These are phyloP conservation scores for Mycena pura DNA, from an alignment of 768 basidiomycete genomes.

Conservation along the genomic window DNA sequence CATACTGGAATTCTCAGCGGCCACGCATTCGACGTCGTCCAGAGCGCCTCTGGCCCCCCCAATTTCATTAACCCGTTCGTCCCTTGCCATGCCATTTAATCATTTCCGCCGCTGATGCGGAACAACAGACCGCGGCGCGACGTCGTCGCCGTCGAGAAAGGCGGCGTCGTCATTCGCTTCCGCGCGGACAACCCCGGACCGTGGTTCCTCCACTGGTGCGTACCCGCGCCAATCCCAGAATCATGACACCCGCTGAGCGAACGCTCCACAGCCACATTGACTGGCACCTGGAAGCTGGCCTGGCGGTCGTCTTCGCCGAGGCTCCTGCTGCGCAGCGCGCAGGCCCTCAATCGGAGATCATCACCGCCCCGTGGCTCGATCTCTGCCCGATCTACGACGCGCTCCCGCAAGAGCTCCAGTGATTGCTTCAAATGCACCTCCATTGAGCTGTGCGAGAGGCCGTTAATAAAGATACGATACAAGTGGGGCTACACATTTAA, in stretches of 20 bases:
- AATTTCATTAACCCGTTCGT: slow-evolving; percentile 31
- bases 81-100: too few species aligned
- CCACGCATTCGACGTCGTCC: slow-evolving; percentile 36
- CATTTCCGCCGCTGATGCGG: not conserved
- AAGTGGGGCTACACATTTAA: too few species aligned
- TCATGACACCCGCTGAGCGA: not conserved
- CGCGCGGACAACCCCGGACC: slow-evolving; percentile 63
- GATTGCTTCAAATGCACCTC: too few species aligned
- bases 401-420: too few species aligned
- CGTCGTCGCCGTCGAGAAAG: slow-evolving; percentile 26
- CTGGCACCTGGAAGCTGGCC: slow-evolving; percentile 43
- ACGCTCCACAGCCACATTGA: not conserved
- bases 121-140: slow-evolving; percentile 30
- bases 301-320: slow-evolving; percentile 48
- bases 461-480: too few species aligned
- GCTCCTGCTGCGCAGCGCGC: slow-evolving; percentile 34
- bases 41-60: slow-evolving; percentile 21
- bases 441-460: too few species aligned
- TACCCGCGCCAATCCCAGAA: not conserved
- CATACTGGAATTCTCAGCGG: slow-evolving; percentile 19
- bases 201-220: slow-evolving; percentile 50
- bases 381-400: slow-evolving; percentile 19
- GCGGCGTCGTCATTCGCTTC: slow-evolving; percentile 12
- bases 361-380: slow-evolving; percentile 25
- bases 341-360: slow-evolving; percentile 33